Conservation (phyloP, 2,329 filamentous ascomycete genomes). For the Bipolaris sorokiniana region DNA sequence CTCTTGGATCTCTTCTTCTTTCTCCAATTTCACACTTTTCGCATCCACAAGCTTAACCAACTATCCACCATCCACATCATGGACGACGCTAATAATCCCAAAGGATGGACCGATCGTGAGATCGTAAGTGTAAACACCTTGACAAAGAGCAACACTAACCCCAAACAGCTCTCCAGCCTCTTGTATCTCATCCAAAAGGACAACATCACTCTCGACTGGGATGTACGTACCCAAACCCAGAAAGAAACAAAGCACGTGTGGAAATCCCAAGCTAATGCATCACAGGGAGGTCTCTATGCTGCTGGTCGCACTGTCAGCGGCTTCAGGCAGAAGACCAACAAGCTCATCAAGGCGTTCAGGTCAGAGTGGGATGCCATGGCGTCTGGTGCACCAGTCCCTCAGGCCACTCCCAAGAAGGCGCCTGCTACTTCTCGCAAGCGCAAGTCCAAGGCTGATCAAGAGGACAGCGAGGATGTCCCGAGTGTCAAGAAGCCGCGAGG, state of each 20-base stretch:
- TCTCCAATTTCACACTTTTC: too few species aligned
- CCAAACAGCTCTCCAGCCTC: slow-evolving; percentile 22
- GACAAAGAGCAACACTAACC: slow-evolving; percentile 2
- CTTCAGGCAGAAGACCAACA: slow-evolving; percentile 28
- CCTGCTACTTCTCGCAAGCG: slow-evolving; percentile 26
- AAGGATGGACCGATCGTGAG: slow-evolving; percentile 3
- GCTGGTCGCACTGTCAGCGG: slow-evolving; percentile 28
- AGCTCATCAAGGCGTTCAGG: slow-evolving; percentile 20
- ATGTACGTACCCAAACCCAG: slow-evolving; percentile 7
- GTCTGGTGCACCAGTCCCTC: slow-evolving; percentile 10
- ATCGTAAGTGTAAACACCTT: neutral
- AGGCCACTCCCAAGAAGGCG: slow-evolving; percentile 7
- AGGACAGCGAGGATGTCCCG: neutral
- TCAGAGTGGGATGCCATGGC: slow-evolving; percentile 24
- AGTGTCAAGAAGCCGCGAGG: slow-evolving; percentile 14
- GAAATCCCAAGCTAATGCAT: neutral
- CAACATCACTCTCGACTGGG: slow-evolving; percentile 22
- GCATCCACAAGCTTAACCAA: too few species aligned
- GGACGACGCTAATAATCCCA: neutral
- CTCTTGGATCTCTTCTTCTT: too few species aligned
- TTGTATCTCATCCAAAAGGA: slow-evolving; percentile 12
- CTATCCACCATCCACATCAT: too few species aligned
- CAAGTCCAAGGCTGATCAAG: slow-evolving; percentile 18
- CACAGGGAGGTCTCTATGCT: slow-evolving; percentile 27
- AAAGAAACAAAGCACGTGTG: neutral